Percentiles rank a stretch among this genome's conserved stretches.
Evolutionary conservation across 106 monocot species (phyloP).

Genomic region (Chionographis japonica): DNA sequence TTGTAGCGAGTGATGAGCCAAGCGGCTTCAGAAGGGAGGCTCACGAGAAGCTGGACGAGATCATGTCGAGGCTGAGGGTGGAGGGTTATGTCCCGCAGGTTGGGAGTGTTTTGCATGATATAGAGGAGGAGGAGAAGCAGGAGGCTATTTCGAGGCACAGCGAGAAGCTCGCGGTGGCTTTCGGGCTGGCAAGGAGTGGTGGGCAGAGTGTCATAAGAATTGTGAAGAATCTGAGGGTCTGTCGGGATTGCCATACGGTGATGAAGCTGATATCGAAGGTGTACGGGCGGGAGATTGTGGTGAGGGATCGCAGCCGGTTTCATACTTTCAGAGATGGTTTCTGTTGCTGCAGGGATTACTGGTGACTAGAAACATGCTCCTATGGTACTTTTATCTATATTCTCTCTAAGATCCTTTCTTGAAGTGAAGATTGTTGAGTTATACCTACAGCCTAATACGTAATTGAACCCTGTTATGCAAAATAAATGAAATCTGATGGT

Average conservation of each 20-base stretch:
- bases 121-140: slow-evolving; percentile 60
- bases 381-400: too few species aligned
- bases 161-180: slow-evolving; percentile 72
- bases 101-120: slow-evolving; percentile 42
- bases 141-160: slow-evolving; percentile 38
- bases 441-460: too few species aligned
- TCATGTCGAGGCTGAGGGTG: slow-evolving; percentile 29
- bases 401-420: too few species aligned
- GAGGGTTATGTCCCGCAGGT: slow-evolving; percentile 41
- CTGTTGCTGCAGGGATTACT: slow-evolving; percentile 60
- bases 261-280: slow-evolving; percentile 69
- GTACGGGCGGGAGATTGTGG: slow-evolving; percentile 35
- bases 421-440: too few species aligned
- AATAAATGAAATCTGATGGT: too few species aligned
- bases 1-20: slow-evolving; percentile 28
- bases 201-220: slow-evolving; percentile 35
- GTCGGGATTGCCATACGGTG: slow-evolving; percentile 48
- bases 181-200: slow-evolving; percentile 32
- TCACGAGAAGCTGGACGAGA: slow-evolving; percentile 27
- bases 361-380: slow-evolving; percentile 21
- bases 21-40: slow-evolving; percentile 25
- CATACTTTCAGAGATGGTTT: slow-evolving; percentile 46
- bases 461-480: too few species aligned
- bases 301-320: slow-evolving; percentile 63
- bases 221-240: slow-evolving; percentile 53